A percentile compares a stretch with the other conserved stretches of the same genome.
Conservation (phyloP, 352 stramenopile genomes). For the Phytophthora tubulina region DNA sequence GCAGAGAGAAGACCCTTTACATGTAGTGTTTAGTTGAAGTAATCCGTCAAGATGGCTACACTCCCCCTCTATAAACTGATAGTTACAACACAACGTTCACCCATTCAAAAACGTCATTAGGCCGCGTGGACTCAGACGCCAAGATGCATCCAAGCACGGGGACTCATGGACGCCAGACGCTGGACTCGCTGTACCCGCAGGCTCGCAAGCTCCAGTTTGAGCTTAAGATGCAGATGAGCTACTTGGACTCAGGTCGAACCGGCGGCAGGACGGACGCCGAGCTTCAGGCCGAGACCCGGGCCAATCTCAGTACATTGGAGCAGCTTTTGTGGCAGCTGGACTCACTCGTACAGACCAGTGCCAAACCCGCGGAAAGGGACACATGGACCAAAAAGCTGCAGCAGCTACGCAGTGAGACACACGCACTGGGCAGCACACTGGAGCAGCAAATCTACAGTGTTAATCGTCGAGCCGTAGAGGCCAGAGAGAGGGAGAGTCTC, state of each 20-base stretch:
- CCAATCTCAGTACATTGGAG: constrained; percentile 77
- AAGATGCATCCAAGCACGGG: constrained; percentile 3
- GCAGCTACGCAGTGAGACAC: constrained; percentile 80
- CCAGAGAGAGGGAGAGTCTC: constrained; percentile 78
- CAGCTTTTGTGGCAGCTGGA: constrained; percentile 87
- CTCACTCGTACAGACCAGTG: constrained; percentile 75
- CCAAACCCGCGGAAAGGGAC: constrained; percentile 60
- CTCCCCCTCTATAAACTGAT: constrained; percentile 20
- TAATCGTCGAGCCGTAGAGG: constrained; percentile 73
- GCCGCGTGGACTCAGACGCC: neutral
- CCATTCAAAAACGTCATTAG: neutral
- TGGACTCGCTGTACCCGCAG: constrained; percentile 82
- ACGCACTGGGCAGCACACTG: constrained; percentile 67
- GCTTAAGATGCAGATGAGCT: constrained; percentile 91
- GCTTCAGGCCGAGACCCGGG: constrained; percentile 72
- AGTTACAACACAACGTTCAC: constrained; percentile 6
- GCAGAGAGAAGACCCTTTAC: no score
- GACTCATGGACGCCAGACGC: constrained; percentile 41
- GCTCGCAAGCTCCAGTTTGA: constrained; percentile 89
- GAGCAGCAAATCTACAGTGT: constrained; percentile 84
- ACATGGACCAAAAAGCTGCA: constrained; percentile 87
- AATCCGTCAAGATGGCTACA: constrained; percentile 7
- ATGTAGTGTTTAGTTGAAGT: neutral
- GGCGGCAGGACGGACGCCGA: constrained; percentile 64
- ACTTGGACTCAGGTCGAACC: constrained; percentile 72